A percentile compares a stretch with the other conserved stretches of the same genome.
These are phyloP conservation scores for Porphyrellus cyaneotinctus DNA, from an alignment of 768 basidiomycete species.

Conservation along the genomic window DNA sequence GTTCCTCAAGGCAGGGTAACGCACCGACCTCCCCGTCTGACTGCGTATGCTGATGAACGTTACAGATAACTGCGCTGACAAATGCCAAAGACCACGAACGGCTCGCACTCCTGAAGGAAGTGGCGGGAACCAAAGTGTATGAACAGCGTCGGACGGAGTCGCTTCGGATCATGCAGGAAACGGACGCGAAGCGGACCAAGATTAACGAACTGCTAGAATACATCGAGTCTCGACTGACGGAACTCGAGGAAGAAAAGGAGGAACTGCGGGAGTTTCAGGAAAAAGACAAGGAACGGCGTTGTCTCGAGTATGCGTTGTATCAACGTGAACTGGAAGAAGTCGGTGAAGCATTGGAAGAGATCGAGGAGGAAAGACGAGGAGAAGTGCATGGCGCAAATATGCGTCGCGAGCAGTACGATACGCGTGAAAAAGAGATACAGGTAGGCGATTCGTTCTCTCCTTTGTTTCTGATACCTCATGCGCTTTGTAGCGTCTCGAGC, in stretches of 20 bases:
- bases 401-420: conserved; percentile 75
- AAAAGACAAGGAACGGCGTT: conserved; percentile 91
- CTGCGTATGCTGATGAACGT: conserved; percentile 6
- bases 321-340: conserved; percentile 90
- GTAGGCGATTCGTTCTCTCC: conserved; percentile 36
- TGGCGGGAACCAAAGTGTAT: conserved; percentile 97
- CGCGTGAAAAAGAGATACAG: conserved; percentile 81
- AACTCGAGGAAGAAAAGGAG: conserved; percentile 97
- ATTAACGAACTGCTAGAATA: conserved; percentile 86
- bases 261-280: conserved; percentile 96
- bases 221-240: conserved; percentile 83
- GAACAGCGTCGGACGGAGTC: conserved; percentile 92
- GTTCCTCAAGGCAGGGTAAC: conserved; percentile 95
- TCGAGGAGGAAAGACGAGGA: conserved; percentile 74
- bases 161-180: conserved; percentile 95
- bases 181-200: conserved; percentile 87
- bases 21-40: conserved; percentile 9
- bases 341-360: conserved; percentile 76
- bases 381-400: conserved; percentile 85
- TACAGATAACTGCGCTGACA: conserved; percentile 89
- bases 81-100: conserved; percentile 97
- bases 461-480: neutral
- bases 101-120: conserved; percentile 92
- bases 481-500: conserved; percentile 61
- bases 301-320: conserved; percentile 92